phyloP scores from a whole-genome alignment of 2,329 filamentous ascomycete genomes.

The Ophiosphaerella korrae region DNA sequence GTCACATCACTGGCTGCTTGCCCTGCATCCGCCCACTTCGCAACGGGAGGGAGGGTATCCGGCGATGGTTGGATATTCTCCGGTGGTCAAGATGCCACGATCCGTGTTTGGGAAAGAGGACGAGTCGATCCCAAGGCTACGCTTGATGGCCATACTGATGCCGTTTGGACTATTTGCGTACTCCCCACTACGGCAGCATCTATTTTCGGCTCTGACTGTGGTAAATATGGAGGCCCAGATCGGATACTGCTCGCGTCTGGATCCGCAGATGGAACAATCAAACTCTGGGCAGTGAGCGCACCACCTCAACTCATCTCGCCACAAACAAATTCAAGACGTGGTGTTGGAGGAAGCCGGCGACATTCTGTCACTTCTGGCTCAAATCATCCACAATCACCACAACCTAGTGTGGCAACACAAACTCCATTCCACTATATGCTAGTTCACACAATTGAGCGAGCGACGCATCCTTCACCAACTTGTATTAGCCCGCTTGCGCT shows the following conservation, averaged over 20 bases:
- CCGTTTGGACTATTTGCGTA: conserved; percentile 93
- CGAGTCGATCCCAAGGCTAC: conserved; percentile 94
- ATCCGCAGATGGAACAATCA: conserved; percentile 86
- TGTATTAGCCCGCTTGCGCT: conserved; percentile 88
- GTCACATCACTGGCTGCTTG: conserved; percentile 87
- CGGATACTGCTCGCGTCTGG: conserved; percentile 90
- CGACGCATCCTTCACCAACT: conserved; percentile 77
- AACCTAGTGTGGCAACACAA: conserved; percentile 82
- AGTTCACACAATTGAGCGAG: conserved; percentile 80
- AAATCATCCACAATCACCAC: conserved; percentile 86
- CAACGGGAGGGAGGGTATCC: conserved; percentile 82
- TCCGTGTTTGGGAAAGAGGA: conserved; percentile 94
- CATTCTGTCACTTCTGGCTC: conserved; percentile 95
- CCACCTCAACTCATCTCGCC: conserved; percentile 86
- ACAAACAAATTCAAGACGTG: conserved; percentile 72
- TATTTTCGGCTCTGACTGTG: conserved; percentile 75
- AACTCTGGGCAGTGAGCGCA: conserved; percentile 92
- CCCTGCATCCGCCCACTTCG: conserved; percentile 85
- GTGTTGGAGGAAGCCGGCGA: conserved; percentile 74
- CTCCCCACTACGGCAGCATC: conserved; percentile 80
- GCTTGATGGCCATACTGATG: conserved; percentile 91
- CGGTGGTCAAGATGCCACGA: conserved; percentile 89
- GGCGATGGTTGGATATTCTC: conserved; percentile 99
- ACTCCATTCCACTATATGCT: conserved; percentile 88
- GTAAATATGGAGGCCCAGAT: conserved; percentile 78